Percentiles rank a stretch among this genome's conserved stretches.
These are phyloP conservation scores for Tylopilus sp. DNA, from an alignment of 1,284 basidiomycete genomes.

Conservation along the genomic window DNA sequence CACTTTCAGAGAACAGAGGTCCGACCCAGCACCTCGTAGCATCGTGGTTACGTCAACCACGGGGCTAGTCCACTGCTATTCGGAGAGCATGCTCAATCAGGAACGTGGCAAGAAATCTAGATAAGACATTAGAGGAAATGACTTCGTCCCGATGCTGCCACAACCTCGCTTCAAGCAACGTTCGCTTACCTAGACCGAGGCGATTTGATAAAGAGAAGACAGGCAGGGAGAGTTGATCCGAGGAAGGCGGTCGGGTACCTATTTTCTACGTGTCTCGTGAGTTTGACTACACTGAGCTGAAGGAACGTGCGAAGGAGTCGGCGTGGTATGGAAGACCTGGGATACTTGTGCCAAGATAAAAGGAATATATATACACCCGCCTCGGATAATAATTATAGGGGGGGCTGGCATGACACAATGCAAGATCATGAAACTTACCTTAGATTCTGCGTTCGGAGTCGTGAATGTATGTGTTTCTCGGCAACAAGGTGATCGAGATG, in stretches of 20 bases:
- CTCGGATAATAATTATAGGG: too few relatives aligned
- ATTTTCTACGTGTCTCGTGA: neutral
- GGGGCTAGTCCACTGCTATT: too few relatives aligned
- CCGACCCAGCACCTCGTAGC: too few relatives aligned
- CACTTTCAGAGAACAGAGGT: too few relatives aligned
- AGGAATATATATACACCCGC: neutral
- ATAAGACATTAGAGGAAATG: too few relatives aligned
- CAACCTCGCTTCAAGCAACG: neutral
- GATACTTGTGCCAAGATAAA: neutral
- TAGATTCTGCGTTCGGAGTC: too few relatives aligned
- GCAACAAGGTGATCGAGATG: neutral
- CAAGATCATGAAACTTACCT: too few relatives aligned
- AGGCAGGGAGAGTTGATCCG: neutral
- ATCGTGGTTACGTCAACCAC: too few relatives aligned
- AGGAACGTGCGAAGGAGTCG: slow-evolving; percentile 8
- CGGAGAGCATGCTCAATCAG: too few relatives aligned
- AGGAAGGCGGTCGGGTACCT: neutral
- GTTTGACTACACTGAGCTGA: neutral
- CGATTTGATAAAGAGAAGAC: neutral
- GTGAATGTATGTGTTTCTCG: too few relatives aligned
- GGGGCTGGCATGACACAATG: too few relatives aligned
- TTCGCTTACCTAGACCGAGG: neutral
- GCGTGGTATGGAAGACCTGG: neutral
- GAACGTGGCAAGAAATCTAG: too few relatives aligned
- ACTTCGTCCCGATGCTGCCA: neutral